Evolutionary conservation across 78 protist species (phyloP).

Genomic region (Reticulomyxa filosa): DNA sequence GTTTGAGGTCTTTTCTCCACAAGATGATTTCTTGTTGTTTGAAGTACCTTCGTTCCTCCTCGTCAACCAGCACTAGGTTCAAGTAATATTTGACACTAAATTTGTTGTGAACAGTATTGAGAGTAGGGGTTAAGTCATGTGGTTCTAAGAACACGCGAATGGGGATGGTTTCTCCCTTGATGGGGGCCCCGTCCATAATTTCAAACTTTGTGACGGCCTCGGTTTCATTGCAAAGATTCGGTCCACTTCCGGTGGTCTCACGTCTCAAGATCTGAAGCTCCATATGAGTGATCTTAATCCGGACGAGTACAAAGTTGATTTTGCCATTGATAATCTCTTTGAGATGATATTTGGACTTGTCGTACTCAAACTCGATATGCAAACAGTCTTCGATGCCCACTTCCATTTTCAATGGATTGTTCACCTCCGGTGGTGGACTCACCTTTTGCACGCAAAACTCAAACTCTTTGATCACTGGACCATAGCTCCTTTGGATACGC

Average conservation of each 20-base stretch:
- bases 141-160: constrained; percentile 75
- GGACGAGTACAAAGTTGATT: constrained; percentile 59
- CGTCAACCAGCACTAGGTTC: constrained; percentile 44
- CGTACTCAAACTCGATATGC: constrained; percentile 93
- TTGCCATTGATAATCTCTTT: constrained; percentile 78
- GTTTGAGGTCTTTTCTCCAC: too few species aligned
- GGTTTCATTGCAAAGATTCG: constrained; percentile 23
- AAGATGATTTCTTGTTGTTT: constrained; percentile 2
- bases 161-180: constrained; percentile 80
- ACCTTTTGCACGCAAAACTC: constrained; percentile 61
- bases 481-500: constrained; percentile 38
- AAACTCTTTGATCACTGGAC: constrained; percentile 39
- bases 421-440: constrained; percentile 31
- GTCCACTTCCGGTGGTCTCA: constrained; percentile 60
- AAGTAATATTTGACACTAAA: constrained; percentile 58
- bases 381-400: constrained; percentile 87
- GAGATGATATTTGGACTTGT: constrained; percentile 46
- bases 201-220: constrained; percentile 83
- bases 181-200: constrained; percentile 96
- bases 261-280: constrained; percentile 66
- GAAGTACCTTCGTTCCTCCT: constrained; percentile 27
- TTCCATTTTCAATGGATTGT: constrained; percentile 70
- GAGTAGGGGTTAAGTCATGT: constrained; percentile 79
- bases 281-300: constrained; percentile 63
- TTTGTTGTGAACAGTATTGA: constrained; percentile 53